Evolutionary conservation across 2,329 filamentous ascomycete genomes (phyloP).

Genomic region (Cladosporium sp.): DNA sequence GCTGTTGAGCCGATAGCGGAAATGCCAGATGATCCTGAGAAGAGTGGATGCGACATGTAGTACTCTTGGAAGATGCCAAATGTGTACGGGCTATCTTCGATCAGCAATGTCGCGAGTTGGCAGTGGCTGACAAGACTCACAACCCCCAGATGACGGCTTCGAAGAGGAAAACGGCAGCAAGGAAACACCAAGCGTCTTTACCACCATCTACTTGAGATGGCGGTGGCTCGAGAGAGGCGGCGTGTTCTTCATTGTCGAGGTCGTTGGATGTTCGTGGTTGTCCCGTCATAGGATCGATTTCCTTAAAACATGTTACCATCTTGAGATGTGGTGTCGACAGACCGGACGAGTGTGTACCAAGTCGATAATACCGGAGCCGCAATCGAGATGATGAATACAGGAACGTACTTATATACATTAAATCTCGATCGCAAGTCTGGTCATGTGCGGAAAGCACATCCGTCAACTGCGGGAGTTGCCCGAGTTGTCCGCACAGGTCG

Average conservation of each 20-base stretch:
- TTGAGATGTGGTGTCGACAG: neutral
- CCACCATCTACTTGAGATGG: neutral
- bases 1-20: slow-evolving; percentile 45
- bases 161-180: neutral
- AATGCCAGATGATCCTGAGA: slow-evolving; percentile 33
- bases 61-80: slow-evolving; percentile 28
- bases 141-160: neutral
- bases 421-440: neutral
- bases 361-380: no score
- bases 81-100: neutral
- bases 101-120: neutral
- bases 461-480: neutral
- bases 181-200: neutral
- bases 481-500: neutral
- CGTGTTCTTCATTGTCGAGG: neutral
- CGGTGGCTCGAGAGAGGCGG: neutral
- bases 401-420: neutral
- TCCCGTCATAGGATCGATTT: neutral
- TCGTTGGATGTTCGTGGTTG: neutral
- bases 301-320: neutral
- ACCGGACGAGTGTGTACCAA: neutral
- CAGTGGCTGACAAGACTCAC: neutral
- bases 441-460: neutral
- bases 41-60: slow-evolving; percentile 22
- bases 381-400: no score